These are phyloP conservation scores for Tulasnella sp. DNA, from an alignment of 768 basidiomycete species.

Conservation along the genomic window DNA sequence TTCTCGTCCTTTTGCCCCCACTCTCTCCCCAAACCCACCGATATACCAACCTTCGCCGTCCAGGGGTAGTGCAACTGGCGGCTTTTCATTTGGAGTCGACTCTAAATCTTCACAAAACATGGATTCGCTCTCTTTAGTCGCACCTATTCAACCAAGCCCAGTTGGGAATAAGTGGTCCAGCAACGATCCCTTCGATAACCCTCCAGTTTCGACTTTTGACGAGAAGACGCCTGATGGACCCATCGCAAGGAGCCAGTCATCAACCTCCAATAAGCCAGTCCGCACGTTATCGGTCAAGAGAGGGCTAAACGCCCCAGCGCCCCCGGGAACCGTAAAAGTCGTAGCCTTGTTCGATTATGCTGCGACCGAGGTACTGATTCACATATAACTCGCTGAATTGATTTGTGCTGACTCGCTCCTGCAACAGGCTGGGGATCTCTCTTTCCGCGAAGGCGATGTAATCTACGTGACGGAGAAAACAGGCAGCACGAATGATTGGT, in stretches of 20 bases:
- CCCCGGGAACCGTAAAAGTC: constrained; percentile 1
- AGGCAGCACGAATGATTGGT: constrained; percentile 15
- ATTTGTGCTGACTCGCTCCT: background rate
- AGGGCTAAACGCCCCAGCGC: background rate
- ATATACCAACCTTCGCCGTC: background rate
- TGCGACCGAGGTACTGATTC: constrained; percentile 9
- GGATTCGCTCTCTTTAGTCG: too few relatives aligned
- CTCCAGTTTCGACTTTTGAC: background rate
- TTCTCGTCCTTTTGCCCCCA: background rate
- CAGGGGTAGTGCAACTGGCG: background rate
- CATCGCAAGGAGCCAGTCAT: background rate
- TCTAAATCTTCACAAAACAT: background rate
- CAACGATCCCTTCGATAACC: background rate
- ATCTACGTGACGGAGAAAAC: constrained; percentile 12
- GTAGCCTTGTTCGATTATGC: constrained; percentile 14
- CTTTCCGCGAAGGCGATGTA: constrained; percentile 15
- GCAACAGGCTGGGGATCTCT: constrained; percentile 13
- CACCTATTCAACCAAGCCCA: background rate
- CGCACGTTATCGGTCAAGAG: constrained; percentile 1
- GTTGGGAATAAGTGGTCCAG: background rate
- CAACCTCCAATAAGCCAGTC: background rate
- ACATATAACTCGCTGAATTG: background rate
- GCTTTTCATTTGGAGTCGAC: background rate
- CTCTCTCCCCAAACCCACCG: background rate
- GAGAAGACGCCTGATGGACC: background rate